Evolutionary conservation across 148 eudicot species (phyloP).

Genomic region (Polygonum maritimum): DNA sequence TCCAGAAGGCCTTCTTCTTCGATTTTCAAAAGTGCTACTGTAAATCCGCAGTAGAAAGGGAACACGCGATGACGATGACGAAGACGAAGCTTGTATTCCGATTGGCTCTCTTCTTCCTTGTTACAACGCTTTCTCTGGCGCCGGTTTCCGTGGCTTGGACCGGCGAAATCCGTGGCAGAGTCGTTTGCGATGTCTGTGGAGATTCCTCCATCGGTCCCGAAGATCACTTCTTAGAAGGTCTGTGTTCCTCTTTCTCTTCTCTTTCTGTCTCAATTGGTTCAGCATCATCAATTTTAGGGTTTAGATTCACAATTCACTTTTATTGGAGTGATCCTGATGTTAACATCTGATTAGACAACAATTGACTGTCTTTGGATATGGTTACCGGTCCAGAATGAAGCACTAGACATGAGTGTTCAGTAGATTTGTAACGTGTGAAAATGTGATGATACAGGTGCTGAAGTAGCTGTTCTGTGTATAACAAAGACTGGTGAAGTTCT

Average conservation of each 20-base stretch:
- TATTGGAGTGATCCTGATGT: neutral
- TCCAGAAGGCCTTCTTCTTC: neutral
- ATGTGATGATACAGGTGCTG: slow-evolving; percentile 55
- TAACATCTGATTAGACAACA: too few species aligned
- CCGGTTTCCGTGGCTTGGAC: slow-evolving; percentile 51
- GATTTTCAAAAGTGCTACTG: neutral
- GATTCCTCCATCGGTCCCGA: slow-evolving; percentile 94
- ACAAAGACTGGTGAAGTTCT: slow-evolving; percentile 96
- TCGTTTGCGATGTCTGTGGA: slow-evolving; percentile 89
- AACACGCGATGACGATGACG: neutral
- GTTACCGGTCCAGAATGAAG: too few species aligned
- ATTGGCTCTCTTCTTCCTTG: neutral
- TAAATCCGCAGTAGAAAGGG: neutral
- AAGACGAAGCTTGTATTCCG: neutral
- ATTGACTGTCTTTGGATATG: too few species aligned
- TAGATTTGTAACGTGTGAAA: neutral
- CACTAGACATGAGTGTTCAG: too few species aligned
- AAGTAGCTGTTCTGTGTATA: slow-evolving; percentile 98
- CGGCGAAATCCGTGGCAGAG: slow-evolving; percentile 86
- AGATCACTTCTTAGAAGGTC: slow-evolving; percentile 78
- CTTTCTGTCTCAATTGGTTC: neutral
- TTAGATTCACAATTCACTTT: neutral
- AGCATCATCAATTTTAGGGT: neutral
- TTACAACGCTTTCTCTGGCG: neutral
- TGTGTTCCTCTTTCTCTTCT: neutral